Percentiles rank a stretch among this genome's conserved stretches.
These are phyloP conservation scores for Rhodotorula sp. DNA, from an alignment of 1,284 basidiomycete species.

Conservation along the genomic window DNA sequence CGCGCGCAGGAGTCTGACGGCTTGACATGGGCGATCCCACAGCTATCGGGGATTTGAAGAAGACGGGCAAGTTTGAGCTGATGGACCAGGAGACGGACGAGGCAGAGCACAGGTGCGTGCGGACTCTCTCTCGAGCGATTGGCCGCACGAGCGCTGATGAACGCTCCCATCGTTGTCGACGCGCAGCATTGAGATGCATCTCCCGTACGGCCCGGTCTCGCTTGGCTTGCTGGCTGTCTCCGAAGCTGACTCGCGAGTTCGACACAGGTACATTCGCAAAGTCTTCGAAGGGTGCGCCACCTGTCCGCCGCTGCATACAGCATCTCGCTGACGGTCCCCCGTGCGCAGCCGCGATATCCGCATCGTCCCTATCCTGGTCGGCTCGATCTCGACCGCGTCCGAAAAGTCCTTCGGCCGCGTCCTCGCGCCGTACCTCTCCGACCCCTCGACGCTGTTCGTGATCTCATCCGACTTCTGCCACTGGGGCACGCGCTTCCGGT, in stretches of 20 bases:
- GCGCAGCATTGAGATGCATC: slow-evolving; percentile 78
- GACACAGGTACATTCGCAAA: slow-evolving; percentile 68
- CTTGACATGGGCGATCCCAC: background rate
- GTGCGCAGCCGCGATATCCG: slow-evolving; percentile 62
- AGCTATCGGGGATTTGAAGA: slow-evolving; percentile 69
- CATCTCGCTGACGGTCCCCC: background rate
- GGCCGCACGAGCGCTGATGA: background rate
- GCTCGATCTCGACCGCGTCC: slow-evolving; percentile 64
- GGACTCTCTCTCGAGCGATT: no score
- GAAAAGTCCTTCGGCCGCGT: slow-evolving; percentile 66
- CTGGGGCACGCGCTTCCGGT: slow-evolving; percentile 61
- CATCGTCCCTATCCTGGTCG: slow-evolving; percentile 89
- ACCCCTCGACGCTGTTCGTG: slow-evolving; percentile 78
- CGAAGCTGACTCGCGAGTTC: no score
- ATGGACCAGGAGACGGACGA: slow-evolving; percentile 74
- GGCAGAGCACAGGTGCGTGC: slow-evolving; percentile 69
- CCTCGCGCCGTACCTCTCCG: slow-evolving; percentile 73
- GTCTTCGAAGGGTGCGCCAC: slow-evolving; percentile 68
- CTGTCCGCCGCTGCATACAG: no score
- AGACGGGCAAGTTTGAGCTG: slow-evolving; percentile 66
- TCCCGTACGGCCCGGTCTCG: slow-evolving; percentile 16
- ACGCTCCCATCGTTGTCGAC: rapidly evolving
- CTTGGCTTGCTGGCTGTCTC: slow-evolving; percentile 45
- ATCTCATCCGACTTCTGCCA: slow-evolving; percentile 98
- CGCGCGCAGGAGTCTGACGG: no score